A percentile compares a stretch with the other conserved stretches of the same genome.
These are phyloP conservation scores for Candida jianshihensis DNA, from an alignment of 805 yeast genomes.

Conservation along the genomic window DNA sequence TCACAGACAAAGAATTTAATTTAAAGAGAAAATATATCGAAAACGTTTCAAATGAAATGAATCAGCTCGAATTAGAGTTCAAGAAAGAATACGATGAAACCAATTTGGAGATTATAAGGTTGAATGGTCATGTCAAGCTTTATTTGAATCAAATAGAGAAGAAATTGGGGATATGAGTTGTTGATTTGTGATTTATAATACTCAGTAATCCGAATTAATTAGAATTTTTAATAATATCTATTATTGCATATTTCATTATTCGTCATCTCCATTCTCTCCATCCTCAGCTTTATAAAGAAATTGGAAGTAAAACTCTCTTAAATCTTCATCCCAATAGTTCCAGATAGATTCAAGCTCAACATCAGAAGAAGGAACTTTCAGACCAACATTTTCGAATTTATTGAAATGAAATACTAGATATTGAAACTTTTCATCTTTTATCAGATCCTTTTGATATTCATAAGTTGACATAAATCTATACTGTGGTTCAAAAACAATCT, in stretches of 20 bases:
- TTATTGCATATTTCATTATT: neutral
- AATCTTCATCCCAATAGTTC: slow-evolving; percentile 70
- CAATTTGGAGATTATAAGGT: slow-evolving; percentile 21
- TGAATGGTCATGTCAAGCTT: slow-evolving; percentile 21
- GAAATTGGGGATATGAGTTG: slow-evolving; percentile 9
- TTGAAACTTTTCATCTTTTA: slow-evolving; percentile 44
- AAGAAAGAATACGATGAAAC: slow-evolving; percentile 34
- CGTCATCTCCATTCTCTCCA: neutral
- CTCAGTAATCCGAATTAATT: no score
- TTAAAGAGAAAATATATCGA: slow-evolving; percentile 29
- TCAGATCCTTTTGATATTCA: slow-evolving; percentile 54
- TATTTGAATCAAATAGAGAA: slow-evolving; percentile 21
- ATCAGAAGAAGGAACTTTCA: slow-evolving; percentile 62
- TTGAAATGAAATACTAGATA: slow-evolving; percentile 79
- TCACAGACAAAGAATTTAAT: slow-evolving; percentile 31
- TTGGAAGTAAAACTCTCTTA: slow-evolving; percentile 64
- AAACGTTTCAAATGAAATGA: slow-evolving; percentile 32
- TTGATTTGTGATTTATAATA: no score
- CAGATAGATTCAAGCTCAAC: slow-evolving; percentile 40
- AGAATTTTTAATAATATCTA: no score
- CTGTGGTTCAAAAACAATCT: slow-evolving; percentile 45
- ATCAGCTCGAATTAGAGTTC: slow-evolving; percentile 25
- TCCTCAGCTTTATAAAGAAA: slow-evolving; percentile 39
- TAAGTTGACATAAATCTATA: slow-evolving; percentile 72
- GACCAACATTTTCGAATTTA: slow-evolving; percentile 78